A percentile compares a stretch with the other conserved stretches of the same genome.
These are phyloP conservation scores for Sphagnum contortum DNA, from an alignment of 225 moss, liverwort and hornwort genomes.

Conservation along the genomic window DNA sequence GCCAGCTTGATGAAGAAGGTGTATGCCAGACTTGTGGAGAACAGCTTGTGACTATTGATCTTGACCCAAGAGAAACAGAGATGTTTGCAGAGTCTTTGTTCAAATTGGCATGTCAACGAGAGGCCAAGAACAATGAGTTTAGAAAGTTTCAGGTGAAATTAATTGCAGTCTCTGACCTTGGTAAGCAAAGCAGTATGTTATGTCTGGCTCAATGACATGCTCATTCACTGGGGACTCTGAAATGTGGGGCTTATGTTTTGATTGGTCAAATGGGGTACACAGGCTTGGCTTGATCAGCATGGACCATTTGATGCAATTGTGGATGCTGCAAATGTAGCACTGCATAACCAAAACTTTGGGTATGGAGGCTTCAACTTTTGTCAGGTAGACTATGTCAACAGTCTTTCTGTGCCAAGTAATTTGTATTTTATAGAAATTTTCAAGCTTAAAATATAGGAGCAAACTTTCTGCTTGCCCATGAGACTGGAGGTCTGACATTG, in stretches of 20 bases:
- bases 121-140: slow-evolving; percentile 72
- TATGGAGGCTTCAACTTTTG: slow-evolving; percentile 86
- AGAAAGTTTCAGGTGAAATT: slow-evolving; percentile 74
- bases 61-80: slow-evolving; percentile 84
- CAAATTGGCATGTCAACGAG: slow-evolving; percentile 61
- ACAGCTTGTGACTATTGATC: slow-evolving; percentile 77
- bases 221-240: too few species aligned
- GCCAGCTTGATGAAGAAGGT: slow-evolving; percentile 56
- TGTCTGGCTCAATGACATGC: too few species aligned
- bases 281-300: slow-evolving; percentile 80
- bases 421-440: not conserved
- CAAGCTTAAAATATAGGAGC: too few species aligned
- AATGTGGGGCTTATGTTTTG: too few species aligned
- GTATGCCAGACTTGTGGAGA: slow-evolving; percentile 65
- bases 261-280: slow-evolving; percentile 10
- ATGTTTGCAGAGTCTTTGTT: slow-evolving; percentile 76
- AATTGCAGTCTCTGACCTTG: too few species aligned
- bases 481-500: not conserved
- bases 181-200: too few species aligned
- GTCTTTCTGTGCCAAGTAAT: not conserved
- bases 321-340: slow-evolving; percentile 86
- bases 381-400: slow-evolving; percentile 35
- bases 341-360: slow-evolving; percentile 86
- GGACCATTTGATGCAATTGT: slow-evolving; percentile 89
- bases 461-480: too few species aligned